These are phyloP conservation scores for Fomitopsis pulvina DNA, from an alignment of 768 basidiomycete species.

Conservation along the genomic window DNA sequence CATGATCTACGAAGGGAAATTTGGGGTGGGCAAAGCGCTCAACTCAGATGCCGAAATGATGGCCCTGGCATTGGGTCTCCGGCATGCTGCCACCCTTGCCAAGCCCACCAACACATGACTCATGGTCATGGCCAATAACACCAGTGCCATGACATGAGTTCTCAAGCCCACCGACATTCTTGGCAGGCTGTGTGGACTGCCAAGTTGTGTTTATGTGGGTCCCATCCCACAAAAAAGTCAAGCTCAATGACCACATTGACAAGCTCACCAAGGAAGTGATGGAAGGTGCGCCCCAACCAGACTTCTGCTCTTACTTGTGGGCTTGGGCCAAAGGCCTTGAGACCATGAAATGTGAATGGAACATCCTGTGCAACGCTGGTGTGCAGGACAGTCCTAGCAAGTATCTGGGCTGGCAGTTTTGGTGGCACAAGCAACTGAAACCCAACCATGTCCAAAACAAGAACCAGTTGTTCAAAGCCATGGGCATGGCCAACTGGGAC, in stretches of 20 bases:
- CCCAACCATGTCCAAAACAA: not conserved
- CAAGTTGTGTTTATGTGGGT: not conserved
- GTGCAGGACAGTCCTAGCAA: not conserved
- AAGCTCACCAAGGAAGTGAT: not conserved
- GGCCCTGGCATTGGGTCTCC: not conserved
- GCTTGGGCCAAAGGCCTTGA: not conserved
- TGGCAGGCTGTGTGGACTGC: not conserved
- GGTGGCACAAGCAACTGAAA: not conserved
- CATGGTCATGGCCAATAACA: too few relatives aligned
- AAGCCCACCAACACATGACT: not conserved
- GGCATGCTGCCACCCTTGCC: not conserved
- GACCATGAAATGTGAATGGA: not conserved
- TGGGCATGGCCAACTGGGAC: too few relatives aligned
- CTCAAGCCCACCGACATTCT: not conserved
- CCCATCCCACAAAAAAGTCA: not conserved
- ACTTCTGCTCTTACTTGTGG: not conserved
- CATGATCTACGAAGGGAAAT: not conserved
- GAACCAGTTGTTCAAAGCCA: too few relatives aligned
- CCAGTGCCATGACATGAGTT: not conserved
- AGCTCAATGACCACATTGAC: not conserved
- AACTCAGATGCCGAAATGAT: slow-evolving; percentile 1
- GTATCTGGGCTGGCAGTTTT: not conserved
- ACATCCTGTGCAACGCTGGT: not conserved
- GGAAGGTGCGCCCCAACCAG: not conserved
- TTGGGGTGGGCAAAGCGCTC: not conserved